Evolutionary conservation across 2,329 filamentous ascomycete species (phyloP), one percentile per base, ranked within the genome.

Genomic region (Ophiobolus disseminans): DNA sequence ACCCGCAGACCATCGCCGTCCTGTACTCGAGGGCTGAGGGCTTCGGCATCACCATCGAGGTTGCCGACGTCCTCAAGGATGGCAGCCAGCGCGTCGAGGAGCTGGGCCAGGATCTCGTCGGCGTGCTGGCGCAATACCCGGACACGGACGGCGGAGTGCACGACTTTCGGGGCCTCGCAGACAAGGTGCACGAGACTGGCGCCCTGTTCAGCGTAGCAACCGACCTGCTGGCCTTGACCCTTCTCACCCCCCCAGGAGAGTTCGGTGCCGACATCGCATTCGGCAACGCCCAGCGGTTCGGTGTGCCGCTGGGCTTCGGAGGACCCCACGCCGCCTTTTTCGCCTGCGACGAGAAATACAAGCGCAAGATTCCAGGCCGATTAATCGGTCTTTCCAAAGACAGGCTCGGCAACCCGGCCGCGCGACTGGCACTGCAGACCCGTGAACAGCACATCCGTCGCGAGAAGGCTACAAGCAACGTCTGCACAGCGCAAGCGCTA

Each of bases 301-400:
- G 93, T 72, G 90, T 97, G 10, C 92, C 93, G 2, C 85, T 97
- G 69, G 93, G 93, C 40, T 95, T 87, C 63, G 93, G 93, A 65
- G 93, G 93, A 16, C 93, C 93, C n/a, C 93, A 97, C 68, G 93
- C 93, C 20, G 93, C 92, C 14, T 97, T 97, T 82, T 97, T 97
- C 72, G 90, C 93, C 16, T 91, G 92, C 45, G 85, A 85, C 45
- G 92, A 97, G 40, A 90, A 93, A 75, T 86, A 93, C 77, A 97
- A 97, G 84, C 84, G 93, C 51, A 96, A 95, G 77, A 93, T 97
- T 56, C 93, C 93, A 4, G 93, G 92, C 34, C 88, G 93, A 60
- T 78, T 97, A 22, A 88, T 97, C 53, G 93, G 93, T 60, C 82
- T 97, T 3, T 96, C 93, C 40, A 96, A 95, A 75, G 93, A 97